Evolutionary conservation across 2,329 filamentous ascomycete species (phyloP).

Genomic region (Fragosphaeria purpurea): DNA sequence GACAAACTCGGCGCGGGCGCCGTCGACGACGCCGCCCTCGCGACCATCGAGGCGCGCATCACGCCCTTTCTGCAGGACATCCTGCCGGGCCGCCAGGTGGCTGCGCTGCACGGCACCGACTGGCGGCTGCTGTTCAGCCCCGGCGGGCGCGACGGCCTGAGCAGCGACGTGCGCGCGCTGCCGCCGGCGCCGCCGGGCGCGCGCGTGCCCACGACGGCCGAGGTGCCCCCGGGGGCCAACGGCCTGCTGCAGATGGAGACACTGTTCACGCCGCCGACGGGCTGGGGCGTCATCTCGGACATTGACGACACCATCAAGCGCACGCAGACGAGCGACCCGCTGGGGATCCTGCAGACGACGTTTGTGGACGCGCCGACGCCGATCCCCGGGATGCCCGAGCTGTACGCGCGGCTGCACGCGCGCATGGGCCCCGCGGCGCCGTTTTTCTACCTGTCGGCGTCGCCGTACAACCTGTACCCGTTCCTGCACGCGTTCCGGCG

Average conservation of each 20-base stretch:
- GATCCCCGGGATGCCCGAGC: conserved; percentile 71
- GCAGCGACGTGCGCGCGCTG: conserved; percentile 49
- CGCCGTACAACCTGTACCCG: conserved; percentile 87
- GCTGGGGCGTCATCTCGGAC: conserved; percentile 81
- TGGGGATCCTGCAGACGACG: conserved; percentile 73
- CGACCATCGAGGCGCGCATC: conserved; percentile 55
- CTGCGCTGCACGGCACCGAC: conserved; percentile 45
- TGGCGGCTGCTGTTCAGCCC: conserved; percentile 51
- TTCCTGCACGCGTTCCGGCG: conserved; percentile 70
- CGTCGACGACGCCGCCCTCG: conserved; percentile 38
- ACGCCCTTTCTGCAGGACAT: conserved; percentile 71
- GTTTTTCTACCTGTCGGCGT: conserved; percentile 90
- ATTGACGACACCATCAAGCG: conserved; percentile 95
- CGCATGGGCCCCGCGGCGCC: conserved; percentile 49
- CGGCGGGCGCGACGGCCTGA: conserved; percentile 62
- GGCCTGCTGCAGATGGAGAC: conserved; percentile 58
- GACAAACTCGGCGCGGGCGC: conserved; percentile 45
- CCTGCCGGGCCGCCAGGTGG: conserved; percentile 57
- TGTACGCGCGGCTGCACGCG: conserved; percentile 59
- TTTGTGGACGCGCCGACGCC: conserved; percentile 67
- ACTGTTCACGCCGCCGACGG: conserved; percentile 62
- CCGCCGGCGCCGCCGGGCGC: conserved; percentile 36
- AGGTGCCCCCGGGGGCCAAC: conserved; percentile 39
- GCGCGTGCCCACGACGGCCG: conserved; percentile 36
- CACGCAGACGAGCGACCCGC: conserved; percentile 69